Evolutionary conservation across 345 rosid species (phyloP), one percentile per base, ranked within the genome.

Genomic region (Luvunga scandens): DNA sequence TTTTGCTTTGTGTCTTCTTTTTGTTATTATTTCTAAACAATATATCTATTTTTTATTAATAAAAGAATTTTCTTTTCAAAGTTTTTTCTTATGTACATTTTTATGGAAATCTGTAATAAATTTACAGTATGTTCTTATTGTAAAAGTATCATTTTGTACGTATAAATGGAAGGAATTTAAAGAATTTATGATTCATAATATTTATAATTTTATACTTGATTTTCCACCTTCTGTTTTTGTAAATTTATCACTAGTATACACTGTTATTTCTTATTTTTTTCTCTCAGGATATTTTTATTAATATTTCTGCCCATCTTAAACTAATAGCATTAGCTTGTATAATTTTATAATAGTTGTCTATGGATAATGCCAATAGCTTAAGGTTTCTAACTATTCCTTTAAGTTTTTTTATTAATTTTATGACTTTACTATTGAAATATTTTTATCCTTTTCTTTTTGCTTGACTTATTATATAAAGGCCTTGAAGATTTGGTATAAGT

Each of bases 191-290:
- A 61, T 61, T 25, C 7, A 7, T 61, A 25, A 10, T 0, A 61
- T 61, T 61, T 61, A 4, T 61, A 27, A 25, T 61, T 61, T 0
- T 61, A 0, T 4, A 4, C 33, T 61, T 25, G 18, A 27, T 27
- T 61, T 42, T 12, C 4, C 0, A 42, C 0, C 3, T 27, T 25
- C 6, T 24, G 0, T 16, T 1, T 61, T 0, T 9, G 3, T 61
- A 61, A 61, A 61, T 61, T 61, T 61, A 3, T 1, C 19, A 25
- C 7, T 61, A 4, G 1, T 25, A 1, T 27, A 61, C 2, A 25
- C n/a, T 61, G 18, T 2, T 12, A 61, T 61, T 61, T 61, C 33
- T 16, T 61, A n/a, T n/a, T 33, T 24, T 60, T 13, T 9, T 10
- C 16, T 61, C 9, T 61, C 0, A 0, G 18, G 33, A 0, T 25